Evolutionary conservation across 129 eudicot genomes (phyloP), one percentile per base, ranked within the genome.

Genomic region (Chrysanthemum seticuspe): DNA sequence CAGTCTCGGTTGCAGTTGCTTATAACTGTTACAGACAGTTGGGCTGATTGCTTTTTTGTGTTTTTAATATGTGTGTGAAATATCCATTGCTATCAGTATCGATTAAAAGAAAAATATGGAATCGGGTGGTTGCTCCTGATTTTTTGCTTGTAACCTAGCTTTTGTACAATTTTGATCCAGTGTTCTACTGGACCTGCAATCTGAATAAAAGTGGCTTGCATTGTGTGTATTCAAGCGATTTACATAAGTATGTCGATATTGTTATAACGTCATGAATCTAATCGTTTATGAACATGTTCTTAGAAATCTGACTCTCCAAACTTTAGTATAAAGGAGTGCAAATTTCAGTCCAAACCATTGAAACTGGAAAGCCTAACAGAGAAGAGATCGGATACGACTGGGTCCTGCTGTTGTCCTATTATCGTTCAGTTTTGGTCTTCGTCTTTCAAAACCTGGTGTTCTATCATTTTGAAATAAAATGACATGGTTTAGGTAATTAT

Each of bases 11-110:
- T 78, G 93, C 83, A 4, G 83, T 86, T 65, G 93, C 97, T 54
- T 90, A 84, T 70, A 93, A 76, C 58, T 93, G 98, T 76, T 89
- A 87, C 81, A 89, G 80, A 75, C 88, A 85, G 78, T 74, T 84
- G 72, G 77, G 79, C 54, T 86, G 58, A 70, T 47, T 56, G 67
- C 62, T 8, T 40, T 16, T 78, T 64, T 59, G 16, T 52, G 3
- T 31, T 67, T 74, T 45, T 47, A 19, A 18, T 76, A 74, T 67
- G 59, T 58, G 59, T 58, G 75, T 76, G 70, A 68, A 40, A 51
- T 29, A 59, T 47, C 67, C 1, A 6, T 59, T 14, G 10, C 68
- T 74, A 54, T 62, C 55, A 56, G 45, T 61, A 21, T 73, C 2
- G 15, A 67, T 66, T 75, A 16, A 56, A 11, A 50, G 60, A 27